Evolutionary conservation across 176 grass and related monocot species (phyloP).

Genomic region (Bolboschoenus planiculmis): DNA sequence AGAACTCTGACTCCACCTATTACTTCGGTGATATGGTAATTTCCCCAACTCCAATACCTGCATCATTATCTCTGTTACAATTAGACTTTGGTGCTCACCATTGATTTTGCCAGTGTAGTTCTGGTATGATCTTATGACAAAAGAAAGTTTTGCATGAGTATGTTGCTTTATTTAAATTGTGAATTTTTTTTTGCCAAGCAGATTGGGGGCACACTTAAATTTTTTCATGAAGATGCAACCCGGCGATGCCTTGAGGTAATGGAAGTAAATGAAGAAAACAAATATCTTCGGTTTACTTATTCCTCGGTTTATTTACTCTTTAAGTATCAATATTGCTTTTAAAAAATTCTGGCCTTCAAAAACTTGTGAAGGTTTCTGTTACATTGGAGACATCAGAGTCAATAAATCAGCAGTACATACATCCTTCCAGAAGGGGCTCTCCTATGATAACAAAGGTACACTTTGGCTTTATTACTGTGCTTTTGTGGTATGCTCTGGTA

Average conservation of each 20-base stretch:
- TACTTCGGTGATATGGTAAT: constrained; percentile 97
- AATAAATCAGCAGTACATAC: constrained; percentile 66
- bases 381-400: constrained; percentile 92
- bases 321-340: background rate
- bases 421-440: constrained; percentile 90
- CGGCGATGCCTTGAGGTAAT: constrained; percentile 84
- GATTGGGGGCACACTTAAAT: constrained; percentile 85
- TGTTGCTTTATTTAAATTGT: constrained; percentile 2
- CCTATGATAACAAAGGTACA: constrained; percentile 90
- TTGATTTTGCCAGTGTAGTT: background rate
- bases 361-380: constrained; percentile 51
- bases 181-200: constrained; percentile 24
- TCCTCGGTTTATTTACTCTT: constrained; percentile 8
- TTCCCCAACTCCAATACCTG: background rate
- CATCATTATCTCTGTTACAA: background rate
- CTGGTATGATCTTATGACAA: background rate
- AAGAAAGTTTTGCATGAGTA: background rate
- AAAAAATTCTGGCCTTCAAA: constrained; percentile 20
- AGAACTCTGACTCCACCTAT: constrained; percentile 92
- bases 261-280: background rate
- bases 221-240: constrained; percentile 69
- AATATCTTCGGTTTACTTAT: background rate
- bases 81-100: background rate
- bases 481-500: constrained; percentile 13
- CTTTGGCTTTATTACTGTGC: constrained; percentile 18